Percentiles rank a stretch among this genome's conserved stretches.
Conservation (phyloP, 352 stramenopile genomes). For the Thraustochytrium striatum region DNA sequence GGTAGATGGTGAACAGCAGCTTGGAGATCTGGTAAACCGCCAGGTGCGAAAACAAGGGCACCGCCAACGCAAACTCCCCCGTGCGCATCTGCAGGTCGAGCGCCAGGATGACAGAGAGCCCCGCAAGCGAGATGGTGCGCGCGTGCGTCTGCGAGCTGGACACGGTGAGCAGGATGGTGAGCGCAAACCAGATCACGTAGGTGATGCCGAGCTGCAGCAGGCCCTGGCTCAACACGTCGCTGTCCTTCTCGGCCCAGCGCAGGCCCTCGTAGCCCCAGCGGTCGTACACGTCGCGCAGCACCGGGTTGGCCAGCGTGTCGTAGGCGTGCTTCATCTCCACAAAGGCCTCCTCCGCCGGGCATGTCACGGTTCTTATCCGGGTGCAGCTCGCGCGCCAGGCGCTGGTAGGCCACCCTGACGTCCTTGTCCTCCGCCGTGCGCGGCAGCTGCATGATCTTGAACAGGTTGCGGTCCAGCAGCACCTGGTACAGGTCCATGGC, state of each 20-base stretch:
- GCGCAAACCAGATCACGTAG: constrained; percentile 41
- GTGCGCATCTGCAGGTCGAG: constrained; percentile 38
- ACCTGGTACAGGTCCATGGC: constrained; percentile 25
- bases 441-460: not conserved
- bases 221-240: constrained; percentile 4
- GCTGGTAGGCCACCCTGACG: constrained; percentile 15
- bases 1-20: constrained; percentile 34
- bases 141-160: not conserved
- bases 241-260: not conserved
- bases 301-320: constrained; percentile 30
- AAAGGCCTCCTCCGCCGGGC: constrained; percentile 14
- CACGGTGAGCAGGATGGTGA: constrained; percentile 45
- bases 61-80: not conserved
- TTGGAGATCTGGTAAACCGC: constrained; percentile 37
- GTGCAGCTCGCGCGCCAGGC: constrained; percentile 16
- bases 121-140: constrained; percentile 30
- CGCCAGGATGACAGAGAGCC: constrained; percentile 8
- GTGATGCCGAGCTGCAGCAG: constrained; percentile 22
- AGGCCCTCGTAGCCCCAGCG: constrained; percentile 28
- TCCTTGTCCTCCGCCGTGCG: constrained; percentile 14
- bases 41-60: constrained; percentile 39
- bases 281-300: constrained; percentile 33
- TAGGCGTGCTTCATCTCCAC: constrained; percentile 35
- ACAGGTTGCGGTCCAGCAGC: constrained; percentile 25
- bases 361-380: constrained; percentile 37